Conservation (phyloP, 2,329 filamentous ascomycete species). For the Huntiella moniliformis region DNA sequence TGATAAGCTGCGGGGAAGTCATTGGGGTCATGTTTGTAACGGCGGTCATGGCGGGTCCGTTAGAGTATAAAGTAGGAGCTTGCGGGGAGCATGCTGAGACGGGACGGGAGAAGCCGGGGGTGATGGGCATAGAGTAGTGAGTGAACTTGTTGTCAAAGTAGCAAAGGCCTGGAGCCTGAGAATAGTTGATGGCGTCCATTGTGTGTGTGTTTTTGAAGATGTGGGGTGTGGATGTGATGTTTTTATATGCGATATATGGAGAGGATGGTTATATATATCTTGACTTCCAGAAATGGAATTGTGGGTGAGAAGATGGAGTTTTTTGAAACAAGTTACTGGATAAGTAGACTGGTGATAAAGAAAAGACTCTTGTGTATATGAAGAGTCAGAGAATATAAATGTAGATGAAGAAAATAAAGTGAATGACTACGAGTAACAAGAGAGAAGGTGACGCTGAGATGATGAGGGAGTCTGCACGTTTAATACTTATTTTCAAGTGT, state of each 20-base stretch:
- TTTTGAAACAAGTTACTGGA: no score
- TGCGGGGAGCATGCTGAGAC: slow-evolving; percentile 46
- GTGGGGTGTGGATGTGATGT: background rate
- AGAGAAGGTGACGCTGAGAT: background rate
- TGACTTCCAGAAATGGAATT: no score
- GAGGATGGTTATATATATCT: no score
- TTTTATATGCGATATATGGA: no score
- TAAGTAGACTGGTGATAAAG: no score
- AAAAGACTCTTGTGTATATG: no score
- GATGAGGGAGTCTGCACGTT: no score
- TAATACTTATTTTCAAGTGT: no score
- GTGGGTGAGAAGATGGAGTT: no score
- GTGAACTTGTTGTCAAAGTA: slow-evolving; percentile 58
- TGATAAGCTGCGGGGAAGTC: slow-evolving; percentile 53
- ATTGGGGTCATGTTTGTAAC: slow-evolving; percentile 30
- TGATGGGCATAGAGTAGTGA: slow-evolving; percentile 46
- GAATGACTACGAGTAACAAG: background rate
- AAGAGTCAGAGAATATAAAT: no score
- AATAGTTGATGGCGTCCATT: slow-evolving; percentile 48
- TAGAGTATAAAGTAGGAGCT: slow-evolving; percentile 33
- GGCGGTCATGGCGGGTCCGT: slow-evolving; percentile 44
- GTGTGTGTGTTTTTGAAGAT: slow-evolving; percentile 14
- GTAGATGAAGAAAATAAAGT: background rate
- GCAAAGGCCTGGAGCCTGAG: slow-evolving; percentile 55
- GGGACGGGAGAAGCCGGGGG: slow-evolving; percentile 45